Evolutionary conservation across 2,329 filamentous ascomycete species (phyloP), one percentile per base, ranked within the genome.

Genomic region (Hawksworthiomyces lignivorus): DNA sequence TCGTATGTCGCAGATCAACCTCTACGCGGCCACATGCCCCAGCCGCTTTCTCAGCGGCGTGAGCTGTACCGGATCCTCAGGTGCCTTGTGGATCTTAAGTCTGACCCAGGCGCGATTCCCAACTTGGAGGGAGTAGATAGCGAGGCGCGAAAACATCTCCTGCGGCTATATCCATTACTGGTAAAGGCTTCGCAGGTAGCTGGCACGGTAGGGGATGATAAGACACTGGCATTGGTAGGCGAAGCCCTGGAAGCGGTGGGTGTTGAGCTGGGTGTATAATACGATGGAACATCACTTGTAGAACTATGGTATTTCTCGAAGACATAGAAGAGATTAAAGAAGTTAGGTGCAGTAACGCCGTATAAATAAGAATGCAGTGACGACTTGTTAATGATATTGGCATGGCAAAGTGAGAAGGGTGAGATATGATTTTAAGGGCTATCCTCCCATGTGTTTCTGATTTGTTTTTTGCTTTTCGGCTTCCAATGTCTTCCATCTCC

Each of bases 1-100:
- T 72, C 82, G 1, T 97, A 94, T 57, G 81, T 94, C 34, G 85
- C 88, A 4, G 92, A 98, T 59, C 90, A 96, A 56, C 89, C 90
- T 1, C 68, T 98, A 17, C 75, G 92, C 12, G 89, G 92, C 0
- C 75, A 81, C 37, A 92, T 94, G 80, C 92, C 92, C 5, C 86
- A 92, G 58, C 90, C 90, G 1, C 69, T 87, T 5, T 82, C 79
- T 8, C 86, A 95, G 55, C 75, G 86, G 32, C 81, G 76, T 48
- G 92, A 95, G 57, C 65, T 98, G 10, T 58, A 84, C 5, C 83
- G 85, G 54, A 71, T 89, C 19, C 67, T 97, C 15, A 63, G 67
- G 36, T 68, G 76, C 34, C 67, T 95, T 26, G 75, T 84, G 2
- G 68, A 70, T 15, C 65, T 97, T 45, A 68, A 72, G 41, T 84